phyloP scores from a whole-genome alignment of 2,329 filamentous ascomycete species.

The Phyllosticta citrichinensis region DNA sequence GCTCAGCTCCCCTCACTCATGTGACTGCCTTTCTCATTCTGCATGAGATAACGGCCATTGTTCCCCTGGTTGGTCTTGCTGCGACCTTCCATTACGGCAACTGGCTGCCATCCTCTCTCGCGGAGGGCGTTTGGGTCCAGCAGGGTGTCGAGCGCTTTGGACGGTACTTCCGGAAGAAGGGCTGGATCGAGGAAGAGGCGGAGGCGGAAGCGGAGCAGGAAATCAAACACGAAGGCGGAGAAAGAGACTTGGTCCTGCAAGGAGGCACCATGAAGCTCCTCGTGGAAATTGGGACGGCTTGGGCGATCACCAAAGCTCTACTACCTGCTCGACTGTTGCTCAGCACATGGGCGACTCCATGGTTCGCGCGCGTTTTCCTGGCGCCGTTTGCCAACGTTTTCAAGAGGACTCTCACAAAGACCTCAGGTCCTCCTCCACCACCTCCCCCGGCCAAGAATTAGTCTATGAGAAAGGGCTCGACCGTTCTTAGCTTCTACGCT shows the following conservation, averaged over 20 bases:
- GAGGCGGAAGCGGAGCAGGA: slow-evolving; percentile 36
- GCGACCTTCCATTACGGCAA: slow-evolving; percentile 70
- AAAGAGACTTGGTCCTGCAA: slow-evolving; percentile 19
- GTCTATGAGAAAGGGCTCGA: neutral
- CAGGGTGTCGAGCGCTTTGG: slow-evolving; percentile 66
- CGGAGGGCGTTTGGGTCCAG: slow-evolving; percentile 44
- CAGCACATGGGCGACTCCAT: slow-evolving; percentile 84
- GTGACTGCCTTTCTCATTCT: slow-evolving; percentile 78
- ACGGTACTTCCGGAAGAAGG: slow-evolving; percentile 64
- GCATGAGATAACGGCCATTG: slow-evolving; percentile 81
- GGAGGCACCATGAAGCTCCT: slow-evolving; percentile 24
- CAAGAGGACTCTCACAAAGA: neutral
- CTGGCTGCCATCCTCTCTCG: slow-evolving; percentile 54
- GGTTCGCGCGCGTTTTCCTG: slow-evolving; percentile 61
- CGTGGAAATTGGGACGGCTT: slow-evolving; percentile 65
- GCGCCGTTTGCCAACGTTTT: neutral
- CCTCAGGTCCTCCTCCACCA: neutral
- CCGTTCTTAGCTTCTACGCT: neutral
- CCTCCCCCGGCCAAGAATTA: neutral
- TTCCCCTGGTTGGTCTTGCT: slow-evolving; percentile 67
- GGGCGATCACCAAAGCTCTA: slow-evolving; percentile 78
- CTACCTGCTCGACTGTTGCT: slow-evolving; percentile 65
- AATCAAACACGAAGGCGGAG: slow-evolving; percentile 20
- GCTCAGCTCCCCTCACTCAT: slow-evolving; percentile 70
- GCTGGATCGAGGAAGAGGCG: slow-evolving; percentile 48